Conservation (phyloP, 495 filamentous ascomycete genomes). For the Wilcoxina mikolae region DNA sequence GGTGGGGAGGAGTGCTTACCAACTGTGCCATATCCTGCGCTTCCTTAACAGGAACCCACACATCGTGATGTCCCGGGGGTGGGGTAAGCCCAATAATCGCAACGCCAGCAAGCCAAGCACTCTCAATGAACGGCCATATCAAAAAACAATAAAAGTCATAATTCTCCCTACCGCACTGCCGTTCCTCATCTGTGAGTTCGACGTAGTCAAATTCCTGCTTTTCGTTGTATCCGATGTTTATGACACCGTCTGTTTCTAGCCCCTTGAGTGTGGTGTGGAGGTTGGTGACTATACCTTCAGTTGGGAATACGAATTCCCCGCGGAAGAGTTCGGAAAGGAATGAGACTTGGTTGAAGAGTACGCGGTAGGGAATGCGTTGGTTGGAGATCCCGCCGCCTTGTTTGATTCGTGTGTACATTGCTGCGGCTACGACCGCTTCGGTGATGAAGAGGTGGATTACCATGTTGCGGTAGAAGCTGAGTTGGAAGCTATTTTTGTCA, state of each 20-base stretch:
- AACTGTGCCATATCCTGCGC: constrained; percentile 73
- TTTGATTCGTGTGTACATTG: constrained; percentile 81
- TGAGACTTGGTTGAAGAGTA: constrained; percentile 57
- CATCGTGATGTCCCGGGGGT: constrained; percentile 44
- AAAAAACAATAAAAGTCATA: constrained; percentile 98
- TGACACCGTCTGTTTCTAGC: constrained; percentile 67
- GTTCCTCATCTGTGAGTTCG: constrained; percentile 61
- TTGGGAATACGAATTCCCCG: constrained; percentile 90
- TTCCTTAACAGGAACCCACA: constrained; percentile 64
- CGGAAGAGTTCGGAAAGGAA: constrained; percentile 90
- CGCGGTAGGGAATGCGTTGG: constrained; percentile 60
- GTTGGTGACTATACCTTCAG: constrained; percentile 64
- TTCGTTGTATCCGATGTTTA: constrained; percentile 41
- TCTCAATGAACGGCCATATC: constrained; percentile 95
- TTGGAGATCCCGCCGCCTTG: constrained; percentile 66
- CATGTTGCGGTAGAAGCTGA: constrained; percentile 98
- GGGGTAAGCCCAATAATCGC: constrained; percentile 75
- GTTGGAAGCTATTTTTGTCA: constrained; percentile 52
- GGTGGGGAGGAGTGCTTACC: constrained; percentile 33
- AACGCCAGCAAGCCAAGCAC: constrained; percentile 76
- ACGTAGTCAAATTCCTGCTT: constrained; percentile 44
- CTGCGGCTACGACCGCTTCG: constrained; percentile 73
- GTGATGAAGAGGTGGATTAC: constrained; percentile 94
- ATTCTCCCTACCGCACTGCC: constrained; percentile 68
- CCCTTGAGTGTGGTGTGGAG: constrained; percentile 60